phyloP scores from a whole-genome alignment of 345 rosid species.

The Euphorbia pulcherrima region DNA sequence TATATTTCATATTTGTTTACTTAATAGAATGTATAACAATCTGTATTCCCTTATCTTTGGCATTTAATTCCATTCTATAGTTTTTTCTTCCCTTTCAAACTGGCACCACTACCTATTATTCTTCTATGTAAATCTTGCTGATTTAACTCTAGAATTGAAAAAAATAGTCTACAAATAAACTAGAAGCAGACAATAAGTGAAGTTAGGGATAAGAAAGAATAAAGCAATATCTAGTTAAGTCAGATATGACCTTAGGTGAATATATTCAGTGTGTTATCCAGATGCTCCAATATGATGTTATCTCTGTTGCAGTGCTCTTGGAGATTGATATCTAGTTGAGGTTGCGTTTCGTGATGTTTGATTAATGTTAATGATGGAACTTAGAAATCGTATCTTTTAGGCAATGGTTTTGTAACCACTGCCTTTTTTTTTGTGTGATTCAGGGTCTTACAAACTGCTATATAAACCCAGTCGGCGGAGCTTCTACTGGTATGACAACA shows the following conservation, averaged over 20 bases:
- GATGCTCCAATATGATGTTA: background rate
- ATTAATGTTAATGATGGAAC: conserved; percentile 22
- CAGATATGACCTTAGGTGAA: background rate
- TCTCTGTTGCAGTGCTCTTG: background rate
- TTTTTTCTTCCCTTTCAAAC: no score
- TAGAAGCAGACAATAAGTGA: no score
- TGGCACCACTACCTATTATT: no score
- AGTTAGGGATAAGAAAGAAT: no score
- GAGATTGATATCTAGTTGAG: background rate
- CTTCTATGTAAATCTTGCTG: no score
- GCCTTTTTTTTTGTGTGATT: conserved; percentile 28
- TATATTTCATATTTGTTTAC: no score
- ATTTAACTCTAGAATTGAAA: no score
- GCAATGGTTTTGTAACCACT: conserved; percentile 37
- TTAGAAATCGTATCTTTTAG: conserved; percentile 32
- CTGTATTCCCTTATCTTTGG: no score
- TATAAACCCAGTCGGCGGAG: conserved; percentile 42
- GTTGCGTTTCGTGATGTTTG: background rate
- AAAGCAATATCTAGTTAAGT: background rate
- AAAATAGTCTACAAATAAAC: no score
- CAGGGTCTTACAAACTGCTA: conserved; percentile 62
- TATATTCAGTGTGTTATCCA: background rate
- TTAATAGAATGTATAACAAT: no score
- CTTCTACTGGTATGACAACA: conserved; percentile 44
- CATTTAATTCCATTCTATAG: no score